Percentiles rank a stretch among this genome's conserved stretches.
phyloP scores from a whole-genome alignment of 768 basidiomycete genomes.

The Trametes gibbosa region DNA sequence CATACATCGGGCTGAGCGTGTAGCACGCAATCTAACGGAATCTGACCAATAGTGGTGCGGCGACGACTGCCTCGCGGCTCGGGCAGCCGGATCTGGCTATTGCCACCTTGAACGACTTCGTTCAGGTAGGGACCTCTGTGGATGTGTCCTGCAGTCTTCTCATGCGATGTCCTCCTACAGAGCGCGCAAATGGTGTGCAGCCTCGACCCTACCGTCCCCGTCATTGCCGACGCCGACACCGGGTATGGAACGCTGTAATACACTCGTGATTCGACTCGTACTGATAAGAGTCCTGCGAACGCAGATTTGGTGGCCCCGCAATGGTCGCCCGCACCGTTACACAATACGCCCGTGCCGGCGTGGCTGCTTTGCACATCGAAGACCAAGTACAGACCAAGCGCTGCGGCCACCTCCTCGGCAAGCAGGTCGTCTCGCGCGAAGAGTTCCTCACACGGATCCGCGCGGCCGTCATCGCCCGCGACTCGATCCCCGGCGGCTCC shows the following conservation, averaged over 20 bases:
- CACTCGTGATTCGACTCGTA: neutral
- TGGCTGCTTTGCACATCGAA: conserved; percentile 77
- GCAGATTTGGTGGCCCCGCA: conserved; percentile 65
- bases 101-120: conserved; percentile 76
- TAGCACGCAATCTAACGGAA: neutral
- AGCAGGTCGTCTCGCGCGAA: conserved; percentile 78
- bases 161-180: conserved; percentile 27
- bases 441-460: conserved; percentile 73
- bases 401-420: conserved; percentile 77
- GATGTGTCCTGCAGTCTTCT: neutral
- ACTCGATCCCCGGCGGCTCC: conserved; percentile 69
- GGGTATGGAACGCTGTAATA: conserved; percentile 41
- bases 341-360: conserved; percentile 67
- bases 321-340: conserved; percentile 75
- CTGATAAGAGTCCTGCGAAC: neutral
- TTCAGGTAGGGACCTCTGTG: conserved; percentile 38
- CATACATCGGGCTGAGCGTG: neutral
- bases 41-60: conserved; percentile 52
- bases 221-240: conserved; percentile 81
- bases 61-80: conserved; percentile 75
- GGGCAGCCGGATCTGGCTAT: conserved; percentile 80
- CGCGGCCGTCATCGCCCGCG: conserved; percentile 74
- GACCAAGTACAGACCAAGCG: conserved; percentile 83
- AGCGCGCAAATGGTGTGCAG: conserved; percentile 70
- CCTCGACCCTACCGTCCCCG: conserved; percentile 59